Conservation (phyloP, 352 stramenopile species). For the Phytophthora ohioensis region DNA sequence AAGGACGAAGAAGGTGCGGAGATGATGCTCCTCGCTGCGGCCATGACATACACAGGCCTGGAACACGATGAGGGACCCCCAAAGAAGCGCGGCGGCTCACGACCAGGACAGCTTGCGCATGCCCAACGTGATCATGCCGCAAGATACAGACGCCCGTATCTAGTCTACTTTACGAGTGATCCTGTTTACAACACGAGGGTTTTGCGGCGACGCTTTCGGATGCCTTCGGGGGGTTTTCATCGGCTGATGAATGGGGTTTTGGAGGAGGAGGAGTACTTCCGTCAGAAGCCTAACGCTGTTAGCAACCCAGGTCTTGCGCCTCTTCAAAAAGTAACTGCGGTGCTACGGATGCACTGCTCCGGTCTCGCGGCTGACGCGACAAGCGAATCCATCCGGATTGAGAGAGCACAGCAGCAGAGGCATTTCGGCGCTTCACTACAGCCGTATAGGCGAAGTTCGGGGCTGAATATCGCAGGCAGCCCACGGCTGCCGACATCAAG, state of each 20-base stretch:
- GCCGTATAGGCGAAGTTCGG: constrained; percentile 17
- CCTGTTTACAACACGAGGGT: background rate
- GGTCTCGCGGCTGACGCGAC: constrained; percentile 13
- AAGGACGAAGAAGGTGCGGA: too few relatives aligned
- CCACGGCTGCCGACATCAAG: constrained; percentile 20
- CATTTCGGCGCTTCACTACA: constrained; percentile 7
- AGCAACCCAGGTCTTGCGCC: background rate
- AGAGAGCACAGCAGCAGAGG: constrained; percentile 23
- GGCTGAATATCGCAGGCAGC: constrained; percentile 26
- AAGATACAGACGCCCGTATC: background rate
- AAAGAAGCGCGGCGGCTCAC: too few relatives aligned
- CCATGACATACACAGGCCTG: too few relatives aligned
- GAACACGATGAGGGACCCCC: too few relatives aligned
- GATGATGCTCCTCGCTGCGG: too few relatives aligned
- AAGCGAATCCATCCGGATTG: constrained; percentile 24
- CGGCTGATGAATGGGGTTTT: background rate
- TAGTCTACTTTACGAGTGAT: background rate
- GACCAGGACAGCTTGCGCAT: too few relatives aligned
- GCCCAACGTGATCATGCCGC: too few relatives aligned
- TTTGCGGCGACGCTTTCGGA: background rate
- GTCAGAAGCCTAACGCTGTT: background rate
- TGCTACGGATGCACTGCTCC: constrained; percentile 28
- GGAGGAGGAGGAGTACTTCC: background rate
- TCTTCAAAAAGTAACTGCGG: constrained; percentile 31
- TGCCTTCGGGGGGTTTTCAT: background rate